A percentile compares a stretch with the other conserved stretches of the same genome.
phyloP scores from a whole-genome alignment of 2,329 filamentous ascomycete genomes.

The Trichoderma sp. region DNA sequence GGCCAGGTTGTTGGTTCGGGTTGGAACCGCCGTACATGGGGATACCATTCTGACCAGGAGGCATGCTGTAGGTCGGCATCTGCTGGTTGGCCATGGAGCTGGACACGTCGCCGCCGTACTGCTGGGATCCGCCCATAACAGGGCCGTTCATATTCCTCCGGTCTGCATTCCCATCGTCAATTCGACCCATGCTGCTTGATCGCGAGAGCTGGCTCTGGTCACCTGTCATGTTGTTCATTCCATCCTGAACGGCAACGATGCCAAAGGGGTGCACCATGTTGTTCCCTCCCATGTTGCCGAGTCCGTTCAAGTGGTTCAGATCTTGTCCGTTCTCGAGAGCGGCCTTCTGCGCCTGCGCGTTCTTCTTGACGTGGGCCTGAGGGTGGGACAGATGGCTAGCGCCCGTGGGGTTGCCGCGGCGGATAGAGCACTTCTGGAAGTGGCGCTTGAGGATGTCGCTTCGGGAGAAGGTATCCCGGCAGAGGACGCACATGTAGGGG shows the following conservation, averaged over 20 bases:
- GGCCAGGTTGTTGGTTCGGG: slow-evolving; percentile 62
- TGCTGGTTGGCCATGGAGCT: slow-evolving; percentile 67
- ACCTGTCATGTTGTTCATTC: slow-evolving; percentile 61
- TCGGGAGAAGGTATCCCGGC: slow-evolving; percentile 95
- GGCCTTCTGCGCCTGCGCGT: slow-evolving; percentile 62
- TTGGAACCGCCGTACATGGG: slow-evolving; percentile 64
- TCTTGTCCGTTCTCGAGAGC: slow-evolving; percentile 57
- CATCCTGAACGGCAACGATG: slow-evolving; percentile 59
- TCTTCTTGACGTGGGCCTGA: slow-evolving; percentile 84
- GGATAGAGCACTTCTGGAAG: slow-evolving; percentile 98
- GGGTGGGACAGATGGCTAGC: slow-evolving; percentile 93
- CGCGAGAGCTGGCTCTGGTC: slow-evolving; percentile 65
- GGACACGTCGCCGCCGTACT: slow-evolving; percentile 60
- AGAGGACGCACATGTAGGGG: slow-evolving; percentile 96
- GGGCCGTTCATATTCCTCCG: slow-evolving; percentile 57
- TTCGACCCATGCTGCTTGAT: slow-evolving; percentile 61
- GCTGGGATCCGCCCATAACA: slow-evolving; percentile 56
- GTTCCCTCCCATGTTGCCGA: slow-evolving; percentile 60
- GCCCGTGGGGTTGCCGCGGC: slow-evolving; percentile 92
- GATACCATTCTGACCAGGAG: slow-evolving; percentile 64
- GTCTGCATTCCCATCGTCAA: slow-evolving; percentile 60
- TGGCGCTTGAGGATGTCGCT: slow-evolving; percentile 98
- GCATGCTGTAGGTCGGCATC: slow-evolving; percentile 66
- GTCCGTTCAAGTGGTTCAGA: slow-evolving; percentile 62
- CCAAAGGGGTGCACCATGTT: slow-evolving; percentile 61